phyloP scores from a whole-genome alignment of 1,284 basidiomycete species.

The Irpex sp. region DNA sequence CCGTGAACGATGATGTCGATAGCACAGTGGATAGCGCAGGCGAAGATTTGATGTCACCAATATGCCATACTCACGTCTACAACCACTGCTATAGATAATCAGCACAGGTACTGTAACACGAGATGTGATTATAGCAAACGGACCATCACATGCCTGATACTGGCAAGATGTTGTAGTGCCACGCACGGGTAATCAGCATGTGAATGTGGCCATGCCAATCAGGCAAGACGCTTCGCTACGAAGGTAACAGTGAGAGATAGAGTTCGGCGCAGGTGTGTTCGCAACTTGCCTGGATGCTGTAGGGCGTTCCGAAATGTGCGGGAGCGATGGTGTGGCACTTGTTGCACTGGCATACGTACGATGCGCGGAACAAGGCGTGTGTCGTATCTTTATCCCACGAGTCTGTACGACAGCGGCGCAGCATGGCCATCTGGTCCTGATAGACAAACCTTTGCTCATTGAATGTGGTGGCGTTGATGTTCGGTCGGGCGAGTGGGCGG shows the following conservation, averaged over 20 bases:
- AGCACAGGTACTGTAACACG: background rate
- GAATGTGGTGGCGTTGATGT: background rate
- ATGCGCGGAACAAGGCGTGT: background rate
- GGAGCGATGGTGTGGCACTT: background rate
- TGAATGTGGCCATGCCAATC: background rate
- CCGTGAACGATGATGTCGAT: background rate
- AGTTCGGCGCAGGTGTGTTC: background rate
- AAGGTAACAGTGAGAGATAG: background rate
- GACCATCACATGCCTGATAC: background rate
- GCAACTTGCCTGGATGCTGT: background rate
- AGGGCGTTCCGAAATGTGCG: background rate
- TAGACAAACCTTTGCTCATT: background rate
- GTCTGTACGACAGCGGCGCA: background rate
- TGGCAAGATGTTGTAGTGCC: background rate
- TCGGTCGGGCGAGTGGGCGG: background rate
- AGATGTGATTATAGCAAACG: background rate
- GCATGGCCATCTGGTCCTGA: background rate
- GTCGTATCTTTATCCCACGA: background rate
- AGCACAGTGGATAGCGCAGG: background rate
- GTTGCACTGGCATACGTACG: background rate
- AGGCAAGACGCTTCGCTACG: background rate
- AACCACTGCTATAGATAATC: background rate
- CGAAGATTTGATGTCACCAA: background rate
- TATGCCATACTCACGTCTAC: background rate
- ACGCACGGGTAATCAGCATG: no score